phyloP scores from a whole-genome alignment of 192 early-diverging fungal species.

The Coemansia sp. region DNA sequence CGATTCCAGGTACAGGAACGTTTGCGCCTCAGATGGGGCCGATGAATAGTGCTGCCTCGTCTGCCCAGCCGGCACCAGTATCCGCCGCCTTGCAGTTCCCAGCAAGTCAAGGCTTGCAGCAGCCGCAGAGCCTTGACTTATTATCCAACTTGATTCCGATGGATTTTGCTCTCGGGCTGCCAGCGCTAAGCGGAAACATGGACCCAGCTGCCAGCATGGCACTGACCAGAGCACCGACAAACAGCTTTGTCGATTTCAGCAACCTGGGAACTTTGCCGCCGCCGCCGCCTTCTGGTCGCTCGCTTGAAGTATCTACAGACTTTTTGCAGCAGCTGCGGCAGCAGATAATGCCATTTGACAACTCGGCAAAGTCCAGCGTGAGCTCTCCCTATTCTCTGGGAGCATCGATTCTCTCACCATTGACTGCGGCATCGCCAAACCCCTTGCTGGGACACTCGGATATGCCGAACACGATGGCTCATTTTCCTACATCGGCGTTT shows the following conservation, averaged over 20 bases:
- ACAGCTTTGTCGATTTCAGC: constrained; percentile 5
- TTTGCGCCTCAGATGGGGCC: constrained; percentile 1
- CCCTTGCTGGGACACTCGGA: constrained; percentile 19
- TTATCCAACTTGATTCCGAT: constrained; percentile 38
- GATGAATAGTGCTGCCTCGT: background rate
- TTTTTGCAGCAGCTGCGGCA: constrained; percentile 42
- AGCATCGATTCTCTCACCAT: constrained; percentile 23
- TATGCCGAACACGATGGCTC: constrained; percentile 15
- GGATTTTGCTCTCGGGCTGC: constrained; percentile 49
- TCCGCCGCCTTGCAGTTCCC: constrained; percentile 2
- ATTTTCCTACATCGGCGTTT: constrained; percentile 42
- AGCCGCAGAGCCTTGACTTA: background rate
- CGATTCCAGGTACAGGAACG: background rate
- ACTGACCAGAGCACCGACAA: constrained; percentile 2
- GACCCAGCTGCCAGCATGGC: background rate
- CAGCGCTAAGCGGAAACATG: constrained; percentile 15
- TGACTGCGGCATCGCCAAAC: constrained; percentile 24
- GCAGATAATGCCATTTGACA: constrained; percentile 7
- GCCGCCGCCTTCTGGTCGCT: background rate
- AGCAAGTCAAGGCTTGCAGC: constrained; percentile 1
- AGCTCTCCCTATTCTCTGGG: background rate
- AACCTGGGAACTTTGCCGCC: constrained; percentile 5
- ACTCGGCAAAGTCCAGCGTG: background rate
- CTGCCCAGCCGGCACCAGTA: constrained; percentile 1
- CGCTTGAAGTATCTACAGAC: constrained; percentile 17